A percentile compares a stretch with the other conserved stretches of the same genome.
These are phyloP conservation scores for Cucumis cinereus DNA, from an alignment of 306 rosid species.

Conservation along the genomic window DNA sequence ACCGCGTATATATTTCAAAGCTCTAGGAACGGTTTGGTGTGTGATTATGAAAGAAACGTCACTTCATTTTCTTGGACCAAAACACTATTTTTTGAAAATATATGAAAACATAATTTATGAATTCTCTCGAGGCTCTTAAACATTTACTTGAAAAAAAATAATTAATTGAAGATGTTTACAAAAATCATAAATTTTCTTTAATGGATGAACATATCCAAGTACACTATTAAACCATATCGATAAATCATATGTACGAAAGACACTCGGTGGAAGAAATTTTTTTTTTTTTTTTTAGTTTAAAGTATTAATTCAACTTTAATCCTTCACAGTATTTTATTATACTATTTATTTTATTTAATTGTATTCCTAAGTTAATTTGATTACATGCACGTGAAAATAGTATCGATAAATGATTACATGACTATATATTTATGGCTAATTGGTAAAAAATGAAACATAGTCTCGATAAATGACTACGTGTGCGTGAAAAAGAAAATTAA, in stretches of 20 bases:
- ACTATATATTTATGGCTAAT: too few species aligned
- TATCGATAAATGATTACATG: too few species aligned
- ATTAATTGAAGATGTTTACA: too few species aligned
- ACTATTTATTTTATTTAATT: neutral
- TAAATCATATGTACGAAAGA: neutral
- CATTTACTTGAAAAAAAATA: too few species aligned
- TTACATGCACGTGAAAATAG: neutral
- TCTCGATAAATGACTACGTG: too few species aligned
- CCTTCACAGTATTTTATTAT: neutral
- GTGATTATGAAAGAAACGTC: too few species aligned
- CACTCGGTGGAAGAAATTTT: neutral
- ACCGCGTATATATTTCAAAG: neutral
- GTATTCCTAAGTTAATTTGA: neutral
- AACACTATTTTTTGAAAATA: too few species aligned
- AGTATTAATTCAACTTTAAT: neutral
- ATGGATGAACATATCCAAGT: neutral
- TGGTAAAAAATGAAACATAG: too few species aligned
- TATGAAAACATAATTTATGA: too few species aligned
- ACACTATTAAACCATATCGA: neutral
- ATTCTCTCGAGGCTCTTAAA: neutral
- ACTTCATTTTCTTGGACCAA: too few species aligned
- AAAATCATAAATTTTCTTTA: neutral
- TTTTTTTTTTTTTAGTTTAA: neutral
- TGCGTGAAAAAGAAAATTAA: neutral
- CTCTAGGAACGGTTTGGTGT: neutral